Percentiles rank a stretch among this genome's conserved stretches.
Conservation (phyloP, 2,329 filamentous ascomycete genomes). For the Hypoxylon sp. region DNA sequence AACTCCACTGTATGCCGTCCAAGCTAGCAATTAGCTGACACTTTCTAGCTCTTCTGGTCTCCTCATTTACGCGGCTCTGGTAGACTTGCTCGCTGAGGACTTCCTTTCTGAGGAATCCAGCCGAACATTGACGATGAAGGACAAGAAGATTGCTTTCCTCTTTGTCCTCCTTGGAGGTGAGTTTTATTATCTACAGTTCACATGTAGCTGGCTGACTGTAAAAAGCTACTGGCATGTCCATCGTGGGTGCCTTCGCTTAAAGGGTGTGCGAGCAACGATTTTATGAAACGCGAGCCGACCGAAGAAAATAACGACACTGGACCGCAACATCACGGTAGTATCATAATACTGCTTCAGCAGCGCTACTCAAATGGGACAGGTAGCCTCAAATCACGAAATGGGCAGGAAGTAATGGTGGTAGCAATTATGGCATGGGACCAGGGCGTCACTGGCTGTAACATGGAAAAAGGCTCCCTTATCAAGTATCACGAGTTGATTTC, state of each 20-base stretch:
- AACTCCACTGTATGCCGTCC: too few species aligned
- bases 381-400: constrained; percentile 11
- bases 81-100: constrained; percentile 75
- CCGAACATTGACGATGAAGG: constrained; percentile 64
- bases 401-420: constrained; percentile 27
- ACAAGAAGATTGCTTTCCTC: constrained; percentile 68
- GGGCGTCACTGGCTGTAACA: constrained; percentile 20
- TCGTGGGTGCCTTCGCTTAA: constrained; percentile 65
- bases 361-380: constrained; percentile 16
- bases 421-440: constrained; percentile 19
- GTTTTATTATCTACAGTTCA: constrained; percentile 13
- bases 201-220: constrained; percentile 26
- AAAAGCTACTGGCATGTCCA: constrained; percentile 62
- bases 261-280: constrained; percentile 3
- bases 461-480: constrained; percentile 33
- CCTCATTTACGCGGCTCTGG: constrained; percentile 73
- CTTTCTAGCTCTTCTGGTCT: constrained; percentile 69
- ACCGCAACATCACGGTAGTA: constrained; percentile 20
- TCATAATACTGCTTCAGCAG: constrained; percentile 13
- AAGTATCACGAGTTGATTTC: constrained; percentile 37
- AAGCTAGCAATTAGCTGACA: constrained; percentile 21
- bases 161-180: constrained; percentile 68
- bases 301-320: constrained; percentile 9
- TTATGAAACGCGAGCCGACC: constrained; percentile 18
- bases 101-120: constrained; percentile 73